Percentiles rank a stretch among this genome's conserved stretches.
Conservation (phyloP, 805 yeast genomes). For the Hanseniaspora nectarophila region DNA sequence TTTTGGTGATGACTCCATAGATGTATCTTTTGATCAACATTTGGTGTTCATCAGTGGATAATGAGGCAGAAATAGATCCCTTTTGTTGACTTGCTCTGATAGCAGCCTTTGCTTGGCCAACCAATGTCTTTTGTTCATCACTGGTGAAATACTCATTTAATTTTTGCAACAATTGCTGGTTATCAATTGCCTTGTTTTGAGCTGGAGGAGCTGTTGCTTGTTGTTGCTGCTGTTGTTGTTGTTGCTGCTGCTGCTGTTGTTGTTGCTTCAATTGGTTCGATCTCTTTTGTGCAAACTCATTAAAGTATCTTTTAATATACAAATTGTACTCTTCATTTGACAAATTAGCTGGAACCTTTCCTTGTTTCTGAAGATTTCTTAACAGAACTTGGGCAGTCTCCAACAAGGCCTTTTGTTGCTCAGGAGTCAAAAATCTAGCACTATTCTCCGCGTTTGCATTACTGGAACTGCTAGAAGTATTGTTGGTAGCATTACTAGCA, state of each 20-base stretch:
- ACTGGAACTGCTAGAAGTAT: not conserved
- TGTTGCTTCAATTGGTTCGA: slow-evolving; percentile 18
- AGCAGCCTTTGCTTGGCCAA: slow-evolving; percentile 30
- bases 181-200: slow-evolving; percentile 8
- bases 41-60: slow-evolving; percentile 21
- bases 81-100: slow-evolving; percentile 29
- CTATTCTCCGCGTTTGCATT: not conserved
- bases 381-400: slow-evolving; percentile 14
- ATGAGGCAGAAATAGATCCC: slow-evolving; percentile 19
- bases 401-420: slow-evolving; percentile 20
- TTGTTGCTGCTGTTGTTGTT: slow-evolving; percentile 23
- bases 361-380: slow-evolving; percentile 20
- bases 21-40: slow-evolving; percentile 28
- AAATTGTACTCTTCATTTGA: slow-evolving; percentile 7
- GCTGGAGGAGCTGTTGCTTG: slow-evolving; percentile 19
- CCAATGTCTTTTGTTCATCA: slow-evolving; percentile 28
- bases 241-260: slow-evolving; percentile 24
- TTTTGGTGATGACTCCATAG: slow-evolving; percentile 29
- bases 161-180: slow-evolving; percentile 15
- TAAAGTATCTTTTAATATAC: slow-evolving; percentile 12
- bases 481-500: not conserved
- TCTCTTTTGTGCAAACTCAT: slow-evolving; percentile 15
- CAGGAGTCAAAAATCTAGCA: slow-evolving; percentile 21
- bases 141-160: slow-evolving; percentile 28
- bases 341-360: slow-evolving; percentile 16